A percentile compares a stretch with the other conserved stretches of the same genome.
phyloP scores from a whole-genome alignment of 2,329 filamentous ascomycete species.

The Talaromyces albobiverticillius region DNA sequence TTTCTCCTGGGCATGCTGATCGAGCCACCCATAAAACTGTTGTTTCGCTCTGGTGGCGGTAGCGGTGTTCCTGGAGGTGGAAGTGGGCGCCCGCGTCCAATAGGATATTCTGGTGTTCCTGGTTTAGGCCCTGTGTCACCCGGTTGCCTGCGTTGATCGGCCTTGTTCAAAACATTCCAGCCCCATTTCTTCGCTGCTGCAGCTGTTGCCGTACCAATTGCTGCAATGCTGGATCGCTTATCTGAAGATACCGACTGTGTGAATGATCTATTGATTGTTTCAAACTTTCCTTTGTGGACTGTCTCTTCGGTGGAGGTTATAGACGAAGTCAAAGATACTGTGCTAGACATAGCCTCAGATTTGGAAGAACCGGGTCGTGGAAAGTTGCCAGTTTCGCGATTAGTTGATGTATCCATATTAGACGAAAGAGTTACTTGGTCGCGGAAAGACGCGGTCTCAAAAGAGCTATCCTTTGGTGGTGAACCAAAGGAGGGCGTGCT shows the following conservation, averaged over 20 bases:
- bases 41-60: conserved; percentile 63
- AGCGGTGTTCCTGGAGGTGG: conserved; percentile 78
- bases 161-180: conserved; percentile 48
- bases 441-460: conserved; percentile 36
- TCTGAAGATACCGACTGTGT: conserved; percentile 27
- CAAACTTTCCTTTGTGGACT: conserved; percentile 29
- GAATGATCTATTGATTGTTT: conserved; percentile 26
- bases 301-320: conserved; percentile 23
- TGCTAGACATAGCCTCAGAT: conserved; percentile 22
- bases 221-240: conserved; percentile 40
- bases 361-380: conserved; percentile 29
- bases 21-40: conserved; percentile 54
- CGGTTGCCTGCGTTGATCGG: conserved; percentile 37
- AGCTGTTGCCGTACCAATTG: conserved; percentile 52
- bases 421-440: conserved; percentile 15
- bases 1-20: conserved; percentile 64
- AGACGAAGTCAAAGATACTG: conserved; percentile 3
- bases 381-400: conserved; percentile 8
- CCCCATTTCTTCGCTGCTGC: conserved; percentile 61
- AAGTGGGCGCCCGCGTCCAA: conserved; percentile 77
- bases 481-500: conserved; percentile 48
- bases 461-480: conserved; percentile 34
- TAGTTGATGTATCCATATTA: conserved; percentile 17
- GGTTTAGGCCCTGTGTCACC: conserved; percentile 36
- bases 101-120: conserved; percentile 61